Percentiles rank a stretch among this genome's conserved stretches.
Conservation (phyloP, 1,284 basidiomycete species). For the Peniophora sp. region DNA sequence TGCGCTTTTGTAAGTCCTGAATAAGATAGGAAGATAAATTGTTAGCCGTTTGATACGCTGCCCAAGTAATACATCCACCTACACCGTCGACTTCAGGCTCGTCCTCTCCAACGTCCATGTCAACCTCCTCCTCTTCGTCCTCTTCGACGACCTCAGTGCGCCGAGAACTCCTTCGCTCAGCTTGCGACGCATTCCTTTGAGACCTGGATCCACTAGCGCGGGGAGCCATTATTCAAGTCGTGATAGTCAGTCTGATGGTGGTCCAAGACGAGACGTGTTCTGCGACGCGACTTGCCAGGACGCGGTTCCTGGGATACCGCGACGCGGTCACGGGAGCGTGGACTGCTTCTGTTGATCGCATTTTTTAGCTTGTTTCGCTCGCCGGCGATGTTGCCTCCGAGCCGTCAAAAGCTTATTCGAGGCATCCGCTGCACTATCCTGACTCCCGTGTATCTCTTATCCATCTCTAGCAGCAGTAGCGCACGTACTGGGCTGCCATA, state of each 20-base stretch:
- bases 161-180: conserved; percentile 11
- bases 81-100: conserved; percentile 21
- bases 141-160: conserved; percentile 10
- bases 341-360: no score
- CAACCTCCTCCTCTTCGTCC: conserved; percentile 17
- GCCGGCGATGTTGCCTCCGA: no score
- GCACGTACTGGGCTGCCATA: no score
- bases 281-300: background rate
- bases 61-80: conserved; percentile 18
- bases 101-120: conserved; percentile 5
- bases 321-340: no score
- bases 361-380: no score
- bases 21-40: background rate
- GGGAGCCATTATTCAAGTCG: background rate
- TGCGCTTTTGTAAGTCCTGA: conserved; percentile 52
- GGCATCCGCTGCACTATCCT: no score
- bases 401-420: no score
- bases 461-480: no score
- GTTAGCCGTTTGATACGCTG: background rate
- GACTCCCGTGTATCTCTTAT: no score
- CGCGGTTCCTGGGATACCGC: background rate
- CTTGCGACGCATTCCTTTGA: conserved; percentile 27
- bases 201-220: conserved; percentile 17
- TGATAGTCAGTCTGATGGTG: background rate
- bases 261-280: background rate